These are phyloP conservation scores for Phaffomyces antillensis DNA, from an alignment of 805 yeast genomes.

Conservation along the genomic window DNA sequence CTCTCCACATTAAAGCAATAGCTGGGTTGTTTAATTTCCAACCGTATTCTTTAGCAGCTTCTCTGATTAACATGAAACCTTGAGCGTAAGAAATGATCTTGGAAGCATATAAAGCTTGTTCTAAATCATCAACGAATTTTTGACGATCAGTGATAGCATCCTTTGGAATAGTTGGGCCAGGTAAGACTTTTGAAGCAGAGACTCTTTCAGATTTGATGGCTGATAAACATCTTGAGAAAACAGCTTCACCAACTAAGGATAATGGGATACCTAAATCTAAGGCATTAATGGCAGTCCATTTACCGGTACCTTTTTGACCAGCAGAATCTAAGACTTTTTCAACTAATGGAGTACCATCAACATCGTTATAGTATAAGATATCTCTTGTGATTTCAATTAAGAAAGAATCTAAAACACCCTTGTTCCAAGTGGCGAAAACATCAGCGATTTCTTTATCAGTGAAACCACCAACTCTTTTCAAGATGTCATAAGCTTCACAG, in stretches of 20 bases:
- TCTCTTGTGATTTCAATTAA: slow-evolving; percentile 95
- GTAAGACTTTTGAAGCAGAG: slow-evolving; percentile 69
- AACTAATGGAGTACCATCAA: slow-evolving; percentile 85
- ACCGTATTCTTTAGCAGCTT: slow-evolving; percentile 93
- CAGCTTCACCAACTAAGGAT: slow-evolving; percentile 97
- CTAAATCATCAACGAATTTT: slow-evolving; percentile 84
- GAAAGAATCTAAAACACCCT: slow-evolving; percentile 96
- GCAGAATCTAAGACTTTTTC: slow-evolving; percentile 96
- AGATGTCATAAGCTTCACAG: slow-evolving; percentile 93
- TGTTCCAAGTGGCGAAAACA: slow-evolving; percentile 90
- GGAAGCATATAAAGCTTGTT: slow-evolving; percentile 97
- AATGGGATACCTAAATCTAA: slow-evolving; percentile 98
- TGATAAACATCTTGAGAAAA: slow-evolving; percentile 91
- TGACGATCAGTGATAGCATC: slow-evolving; percentile 67
- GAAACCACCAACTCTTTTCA: slow-evolving; percentile 92
- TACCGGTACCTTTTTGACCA: slow-evolving; percentile 99
- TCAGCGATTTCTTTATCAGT: slow-evolving; percentile 88
- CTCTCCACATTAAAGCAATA: slow-evolving; percentile 99
- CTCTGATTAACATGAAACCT: slow-evolving; percentile 98
- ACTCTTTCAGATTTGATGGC: slow-evolving; percentile 88
- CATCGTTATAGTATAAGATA: slow-evolving; percentile 81
- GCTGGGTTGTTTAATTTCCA: slow-evolving; percentile 98
- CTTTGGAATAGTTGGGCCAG: slow-evolving; percentile 69
- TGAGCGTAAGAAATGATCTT: slow-evolving; percentile 98
- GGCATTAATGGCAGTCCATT: slow-evolving; percentile 99